Evolutionary conservation across 108 stramenopile species (phyloP).

Genomic region (Skeletonema grethae): DNA sequence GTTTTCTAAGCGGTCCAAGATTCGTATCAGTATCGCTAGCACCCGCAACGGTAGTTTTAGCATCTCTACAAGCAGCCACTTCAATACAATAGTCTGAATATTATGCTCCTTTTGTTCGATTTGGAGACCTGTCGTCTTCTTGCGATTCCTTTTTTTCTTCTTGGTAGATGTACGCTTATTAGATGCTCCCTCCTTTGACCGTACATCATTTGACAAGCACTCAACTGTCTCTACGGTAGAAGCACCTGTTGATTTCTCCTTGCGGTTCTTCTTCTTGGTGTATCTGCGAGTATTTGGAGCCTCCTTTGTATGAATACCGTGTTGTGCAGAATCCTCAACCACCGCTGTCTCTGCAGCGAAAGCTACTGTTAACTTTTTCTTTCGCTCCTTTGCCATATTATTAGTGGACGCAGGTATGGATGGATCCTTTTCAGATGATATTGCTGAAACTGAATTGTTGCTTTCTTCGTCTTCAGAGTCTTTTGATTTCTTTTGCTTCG

Average conservation of each 20-base stretch:
- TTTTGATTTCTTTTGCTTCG: neutral
- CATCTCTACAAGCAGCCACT: constrained; percentile 26
- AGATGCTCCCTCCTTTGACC: neutral
- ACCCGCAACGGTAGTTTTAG: constrained; percentile 37
- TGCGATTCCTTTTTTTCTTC: neutral
- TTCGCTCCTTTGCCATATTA: neutral
- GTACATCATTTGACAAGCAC: neutral
- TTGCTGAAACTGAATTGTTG: no score
- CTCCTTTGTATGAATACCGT: no score
- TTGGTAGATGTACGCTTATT: neutral
- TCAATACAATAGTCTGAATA: constrained; percentile 9
- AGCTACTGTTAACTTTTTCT: neutral
- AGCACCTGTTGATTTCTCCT: neutral
- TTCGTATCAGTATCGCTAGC: constrained; percentile 18
- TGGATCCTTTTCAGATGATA: no score
- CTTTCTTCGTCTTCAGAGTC: neutral
- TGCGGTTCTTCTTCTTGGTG: neutral
- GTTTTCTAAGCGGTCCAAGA: constrained; percentile 15
- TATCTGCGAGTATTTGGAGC: no score
- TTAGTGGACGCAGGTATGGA: no score
- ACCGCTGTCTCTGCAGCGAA: neutral
- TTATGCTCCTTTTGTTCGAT: neutral
- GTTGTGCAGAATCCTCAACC: no score
- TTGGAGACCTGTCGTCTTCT: neutral
- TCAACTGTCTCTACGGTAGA: neutral